These are phyloP conservation scores for Beauveria sp. DNA, from an alignment of 2,329 filamentous ascomycete genomes.

Conservation along the genomic window DNA sequence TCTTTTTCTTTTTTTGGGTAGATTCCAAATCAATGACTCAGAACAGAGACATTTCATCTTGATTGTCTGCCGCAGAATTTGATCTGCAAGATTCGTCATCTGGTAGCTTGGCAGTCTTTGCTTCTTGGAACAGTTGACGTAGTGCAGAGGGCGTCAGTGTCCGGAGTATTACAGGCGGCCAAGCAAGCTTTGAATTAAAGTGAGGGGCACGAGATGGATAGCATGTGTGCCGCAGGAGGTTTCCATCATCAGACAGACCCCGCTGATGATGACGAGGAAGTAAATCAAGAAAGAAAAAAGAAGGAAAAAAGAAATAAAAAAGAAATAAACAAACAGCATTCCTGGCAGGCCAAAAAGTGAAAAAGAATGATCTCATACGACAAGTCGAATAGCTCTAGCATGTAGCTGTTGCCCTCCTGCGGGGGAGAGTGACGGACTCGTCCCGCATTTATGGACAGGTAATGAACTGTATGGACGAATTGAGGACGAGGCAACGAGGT, in stretches of 20 bases:
- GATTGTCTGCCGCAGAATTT: no score
- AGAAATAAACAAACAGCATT: background rate
- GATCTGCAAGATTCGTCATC: background rate
- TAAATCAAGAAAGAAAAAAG: no score
- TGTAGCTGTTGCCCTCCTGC: background rate
- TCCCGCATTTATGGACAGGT: background rate
- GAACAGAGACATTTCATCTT: background rate
- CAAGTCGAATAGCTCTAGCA: no score
- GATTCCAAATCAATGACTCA: background rate
- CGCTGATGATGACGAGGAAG: background rate
- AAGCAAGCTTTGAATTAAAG: background rate
- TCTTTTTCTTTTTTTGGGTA: background rate
- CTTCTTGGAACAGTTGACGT: background rate
- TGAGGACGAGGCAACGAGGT: no score
- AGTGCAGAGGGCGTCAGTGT: background rate
- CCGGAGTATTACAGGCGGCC: background rate
- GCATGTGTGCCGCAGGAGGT: background rate
- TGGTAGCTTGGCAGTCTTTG: background rate
- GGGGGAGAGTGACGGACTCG: background rate
- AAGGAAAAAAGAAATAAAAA: background rate
- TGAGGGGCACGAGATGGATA: background rate
- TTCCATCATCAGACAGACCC: background rate
- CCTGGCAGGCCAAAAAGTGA: background rate
- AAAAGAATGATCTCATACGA: background rate
- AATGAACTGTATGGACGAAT: background rate